Percentiles rank a stretch among this genome's conserved stretches.
These are phyloP conservation scores for Spergularia marina DNA, from an alignment of 148 eudicot genomes.

Conservation along the genomic window DNA sequence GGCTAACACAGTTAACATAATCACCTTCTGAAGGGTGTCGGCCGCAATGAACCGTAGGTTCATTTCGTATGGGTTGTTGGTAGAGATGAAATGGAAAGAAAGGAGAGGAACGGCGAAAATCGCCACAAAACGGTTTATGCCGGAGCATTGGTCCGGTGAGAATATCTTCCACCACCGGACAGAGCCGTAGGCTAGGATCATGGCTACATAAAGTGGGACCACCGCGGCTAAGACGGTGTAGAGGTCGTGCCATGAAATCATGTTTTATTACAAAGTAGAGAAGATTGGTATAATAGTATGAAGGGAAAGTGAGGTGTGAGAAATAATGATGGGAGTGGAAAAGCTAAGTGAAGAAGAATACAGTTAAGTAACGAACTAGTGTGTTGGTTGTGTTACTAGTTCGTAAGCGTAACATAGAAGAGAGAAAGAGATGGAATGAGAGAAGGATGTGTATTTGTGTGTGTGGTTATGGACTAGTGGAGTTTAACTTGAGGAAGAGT, in stretches of 20 bases:
- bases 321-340: too few species aligned
- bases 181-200: conserved; percentile 81
- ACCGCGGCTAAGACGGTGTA: conserved; percentile 73
- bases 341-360: too few species aligned
- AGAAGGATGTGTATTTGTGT: too few species aligned
- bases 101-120: conserved; percentile 70
- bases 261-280: conserved; percentile 1
- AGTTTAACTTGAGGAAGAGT: too few species aligned
- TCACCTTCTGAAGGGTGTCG: conserved; percentile 65
- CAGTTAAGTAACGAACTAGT: too few species aligned
- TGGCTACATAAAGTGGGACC: conserved; percentile 78
- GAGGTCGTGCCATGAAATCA: conserved; percentile 73
- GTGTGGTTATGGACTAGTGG: too few species aligned
- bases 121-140: conserved; percentile 80
- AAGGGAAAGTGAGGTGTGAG: too few species aligned
- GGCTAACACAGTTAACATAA: conserved; percentile 42
- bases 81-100: conserved; percentile 78
- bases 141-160: conserved; percentile 82
- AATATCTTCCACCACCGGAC: conserved; percentile 91
- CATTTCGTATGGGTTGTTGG: conserved; percentile 60
- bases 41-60: conserved; percentile 69
- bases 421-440: too few species aligned
- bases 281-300: too few species aligned
- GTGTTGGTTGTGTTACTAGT: too few species aligned
- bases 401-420: too few species aligned